Evolutionary conservation across 2,329 filamentous ascomycete genomes (phyloP), one percentile per base, ranked within the genome.

Genomic region (Ophiosphaerella korrae): DNA sequence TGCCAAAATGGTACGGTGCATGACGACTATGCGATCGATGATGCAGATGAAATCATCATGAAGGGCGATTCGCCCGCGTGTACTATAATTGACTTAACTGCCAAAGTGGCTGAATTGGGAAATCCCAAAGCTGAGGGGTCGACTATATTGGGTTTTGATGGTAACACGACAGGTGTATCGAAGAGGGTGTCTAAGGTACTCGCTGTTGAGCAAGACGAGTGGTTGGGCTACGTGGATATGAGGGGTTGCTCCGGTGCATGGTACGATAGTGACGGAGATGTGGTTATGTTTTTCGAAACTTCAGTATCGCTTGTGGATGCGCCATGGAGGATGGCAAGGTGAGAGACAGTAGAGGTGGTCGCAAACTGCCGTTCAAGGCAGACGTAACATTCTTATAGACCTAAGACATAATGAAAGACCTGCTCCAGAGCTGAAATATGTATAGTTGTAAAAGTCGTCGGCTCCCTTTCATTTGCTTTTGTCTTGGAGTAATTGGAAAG

Each of bases 201-300:
- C 21, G 57, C 54, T 29, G 48, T 67, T 13, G 67, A 70, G 38
- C 67, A 67, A 14, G 67, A 72, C 50, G 58, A 53, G 1, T 64
- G 58, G 57, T 53, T 72, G 8, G 62, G 67, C 31, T 50, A 41
- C 3, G 9, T 72, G 5, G 66, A 71, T 59, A 55, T 71, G 5
- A 50, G 50, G 32, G 64, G 63, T 0, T 64, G 55, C 40, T 33
- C 36, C 14, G 63, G 68, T 48, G 66, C 63, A 24, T 70, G 68
- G 67, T 70, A 62, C 48, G 62, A 69, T 42, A 49, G 16, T 5
- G 53, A 62, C 23, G 70, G 68, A 16, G 62, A 71, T 56, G 63
- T 73, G 31, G 41, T 66, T 14, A 47, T 49, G 32, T 52, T 47
- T 44, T 43, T 51, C 42, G 48, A 51, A 24, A 32, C 12, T 24